Conservation (phyloP, 768 basidiomycete genomes). For the Agrocybe chaxingu region DNA sequence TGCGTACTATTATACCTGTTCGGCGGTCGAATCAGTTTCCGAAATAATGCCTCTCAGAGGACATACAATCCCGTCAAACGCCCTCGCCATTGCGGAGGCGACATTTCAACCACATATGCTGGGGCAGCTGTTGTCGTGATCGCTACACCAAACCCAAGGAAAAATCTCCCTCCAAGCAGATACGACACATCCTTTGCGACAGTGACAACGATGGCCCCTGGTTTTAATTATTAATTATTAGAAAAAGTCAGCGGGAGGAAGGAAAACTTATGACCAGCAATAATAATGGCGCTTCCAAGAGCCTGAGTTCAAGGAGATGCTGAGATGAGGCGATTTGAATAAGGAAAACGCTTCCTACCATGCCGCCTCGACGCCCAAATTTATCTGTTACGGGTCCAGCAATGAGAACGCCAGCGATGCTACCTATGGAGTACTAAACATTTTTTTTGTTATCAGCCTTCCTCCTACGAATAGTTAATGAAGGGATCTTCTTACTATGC, state of each 20-base stretch:
- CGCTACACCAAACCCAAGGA: slow-evolving; percentile 53
- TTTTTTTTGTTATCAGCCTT: neutral
- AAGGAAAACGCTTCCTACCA: slow-evolving; percentile 24
- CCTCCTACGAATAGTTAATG: neutral
- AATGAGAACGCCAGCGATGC: slow-evolving; percentile 34
- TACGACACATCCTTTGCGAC: slow-evolving; percentile 40
- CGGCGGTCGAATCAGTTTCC: neutral
- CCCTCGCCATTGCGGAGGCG: slow-evolving; percentile 57
- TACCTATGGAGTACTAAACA: slow-evolving; percentile 40
- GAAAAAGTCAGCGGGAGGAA: neutral
- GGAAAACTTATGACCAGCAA: slow-evolving; percentile 25
- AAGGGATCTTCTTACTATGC: slow-evolving; percentile 30
- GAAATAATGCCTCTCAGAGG: slow-evolving; percentile 6
- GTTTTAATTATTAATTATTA: neutral
- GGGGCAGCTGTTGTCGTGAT: slow-evolving; percentile 42
- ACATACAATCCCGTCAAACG: slow-evolving; percentile 47
- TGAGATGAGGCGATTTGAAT: neutral
- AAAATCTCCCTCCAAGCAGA: slow-evolving; percentile 49
- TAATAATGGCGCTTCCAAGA: slow-evolving; percentile 35
- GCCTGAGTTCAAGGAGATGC: slow-evolving; percentile 20
- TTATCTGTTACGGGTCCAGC: slow-evolving; percentile 40
- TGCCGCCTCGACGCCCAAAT: slow-evolving; percentile 42
- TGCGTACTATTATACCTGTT: slow-evolving; percentile 31
- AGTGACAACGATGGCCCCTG: slow-evolving; percentile 45
- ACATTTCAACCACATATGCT: slow-evolving; percentile 55